Base-by-base conservation (phyloP, 768 basidiomycete species). In the Kwoniella bestiolae region DNA sequence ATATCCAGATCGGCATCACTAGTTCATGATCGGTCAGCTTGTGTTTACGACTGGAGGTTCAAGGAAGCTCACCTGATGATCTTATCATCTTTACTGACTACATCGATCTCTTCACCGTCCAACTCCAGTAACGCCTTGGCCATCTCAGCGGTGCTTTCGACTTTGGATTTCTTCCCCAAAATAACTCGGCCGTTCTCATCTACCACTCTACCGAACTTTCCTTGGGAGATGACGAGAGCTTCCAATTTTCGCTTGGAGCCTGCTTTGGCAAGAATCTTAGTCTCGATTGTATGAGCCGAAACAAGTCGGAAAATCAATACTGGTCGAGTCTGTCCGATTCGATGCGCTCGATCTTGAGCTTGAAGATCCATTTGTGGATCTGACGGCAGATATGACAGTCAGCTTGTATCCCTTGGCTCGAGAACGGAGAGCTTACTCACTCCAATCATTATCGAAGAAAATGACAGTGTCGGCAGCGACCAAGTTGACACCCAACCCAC, bases 331-430 rank as follows among this genome's bases (percentile, higher is more conserved):
- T 97, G 95, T 1, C 95, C 95, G 52, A 99, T 97, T 11, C 96
- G 87, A 80, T 99, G 95, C 0, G 94, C 94, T 35, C 95, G 86
- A 72, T 96, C 95, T 78, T 94, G 91, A 0, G 95, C 95, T 82
- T 99, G 95, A 2, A 91, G 84, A 70, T 99, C 95, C 88, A 94
- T 94, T 83, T 96, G 94, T 0, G 94, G 94, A 51, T 80, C 76
- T 71, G 46, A 11, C 55, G 7, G 16, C 41, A 5, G 14, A 12
- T 21, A 45, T 14, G 50, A 55, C 52, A 63, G 47, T 44, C 32
- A 53, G 52, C 31, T 34, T n/a, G n/a, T n/a, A n/a, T n/a, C n/a
- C n/a, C 29, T 74, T 66, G 41, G 65, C 68, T 26, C 50, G 3
- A 21, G 28, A 44, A 32, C 18, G 6, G 3, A 5, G 8, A 47